phyloP scores from a whole-genome alignment of 805 yeast species.

The Candida montana region DNA sequence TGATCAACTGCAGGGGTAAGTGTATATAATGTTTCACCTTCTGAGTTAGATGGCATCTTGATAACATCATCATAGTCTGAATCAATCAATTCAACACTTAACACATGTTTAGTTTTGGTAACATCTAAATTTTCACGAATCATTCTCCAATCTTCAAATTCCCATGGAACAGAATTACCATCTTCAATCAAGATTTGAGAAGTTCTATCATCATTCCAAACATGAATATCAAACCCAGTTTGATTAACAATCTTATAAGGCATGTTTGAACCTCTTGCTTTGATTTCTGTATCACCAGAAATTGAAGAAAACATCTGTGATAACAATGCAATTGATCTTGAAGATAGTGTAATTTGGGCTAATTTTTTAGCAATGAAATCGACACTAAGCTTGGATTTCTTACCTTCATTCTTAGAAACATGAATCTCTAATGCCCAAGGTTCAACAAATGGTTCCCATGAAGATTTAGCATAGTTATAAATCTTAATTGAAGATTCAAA shows the following conservation, averaged over 20 bases:
- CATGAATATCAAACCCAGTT: constrained; percentile 75
- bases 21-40: constrained; percentile 75
- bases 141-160: constrained; percentile 90
- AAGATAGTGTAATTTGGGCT: constrained; percentile 77
- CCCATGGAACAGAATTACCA: constrained; percentile 65
- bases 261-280: constrained; percentile 69
- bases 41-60: constrained; percentile 64
- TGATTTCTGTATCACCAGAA: constrained; percentile 46
- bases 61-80: constrained; percentile 50
- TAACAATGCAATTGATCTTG: constrained; percentile 72
- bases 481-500: constrained; percentile 66
- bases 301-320: constrained; percentile 62
- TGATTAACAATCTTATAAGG: constrained; percentile 81
- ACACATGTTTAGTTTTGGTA: constrained; percentile 51
- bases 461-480: constrained; percentile 81
- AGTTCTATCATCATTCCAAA: constrained; percentile 62
- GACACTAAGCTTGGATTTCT: constrained; percentile 46
- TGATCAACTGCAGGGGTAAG: constrained; percentile 56
- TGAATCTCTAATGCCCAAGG: constrained; percentile 79
- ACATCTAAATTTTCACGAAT: constrained; percentile 75
- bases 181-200: constrained; percentile 33
- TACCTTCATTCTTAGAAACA: constrained; percentile 44
- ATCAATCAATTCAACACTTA: constrained; percentile 58
- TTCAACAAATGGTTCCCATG: constrained; percentile 94
- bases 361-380: constrained; percentile 71